These are phyloP conservation scores for Eucalyptus lansdowneana DNA, from an alignment of 345 rosid species.

Conservation along the genomic window DNA sequence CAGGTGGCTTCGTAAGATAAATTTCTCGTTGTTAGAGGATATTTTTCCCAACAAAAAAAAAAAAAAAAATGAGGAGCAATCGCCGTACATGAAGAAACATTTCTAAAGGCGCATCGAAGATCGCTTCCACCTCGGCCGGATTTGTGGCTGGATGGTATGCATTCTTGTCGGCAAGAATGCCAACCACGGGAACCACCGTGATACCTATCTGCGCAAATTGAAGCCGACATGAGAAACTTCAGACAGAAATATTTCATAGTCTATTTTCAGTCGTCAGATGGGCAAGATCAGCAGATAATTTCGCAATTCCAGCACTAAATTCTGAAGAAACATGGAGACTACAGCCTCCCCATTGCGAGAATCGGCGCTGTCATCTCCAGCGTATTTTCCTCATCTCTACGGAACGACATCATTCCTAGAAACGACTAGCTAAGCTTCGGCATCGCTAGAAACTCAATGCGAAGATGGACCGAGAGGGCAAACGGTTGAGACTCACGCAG, in stretches of 20 bases:
- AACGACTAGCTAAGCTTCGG: background rate
- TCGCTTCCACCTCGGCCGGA: slow-evolving; percentile 49
- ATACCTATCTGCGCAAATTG: slow-evolving; percentile 21
- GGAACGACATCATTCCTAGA: background rate
- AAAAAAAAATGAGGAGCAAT: background rate
- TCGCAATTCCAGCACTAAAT: background rate
- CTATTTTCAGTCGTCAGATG: background rate
- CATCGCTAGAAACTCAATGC: background rate
- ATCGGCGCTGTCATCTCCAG: background rate
- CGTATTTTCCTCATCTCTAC: background rate
- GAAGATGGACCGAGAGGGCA: background rate
- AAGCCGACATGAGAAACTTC: background rate
- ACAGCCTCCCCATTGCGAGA: background rate
- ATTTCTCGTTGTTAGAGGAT: background rate
- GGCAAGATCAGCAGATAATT: background rate
- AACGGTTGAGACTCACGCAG: fast-evolving
- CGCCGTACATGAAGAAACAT: slow-evolving; percentile 61
- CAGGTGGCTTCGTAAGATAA: background rate
- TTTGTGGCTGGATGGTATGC: slow-evolving; percentile 28
- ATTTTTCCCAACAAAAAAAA: background rate
- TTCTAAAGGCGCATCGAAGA: slow-evolving; percentile 58
- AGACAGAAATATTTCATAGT: background rate
- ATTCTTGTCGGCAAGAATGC: slow-evolving; percentile 26
- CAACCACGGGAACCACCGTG: slow-evolving; percentile 48
- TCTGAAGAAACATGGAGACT: background rate